Evolutionary conservation across 345 rosid genomes (phyloP), one percentile per base, ranked within the genome.

Genomic region (Lumnitzera littorea): DNA sequence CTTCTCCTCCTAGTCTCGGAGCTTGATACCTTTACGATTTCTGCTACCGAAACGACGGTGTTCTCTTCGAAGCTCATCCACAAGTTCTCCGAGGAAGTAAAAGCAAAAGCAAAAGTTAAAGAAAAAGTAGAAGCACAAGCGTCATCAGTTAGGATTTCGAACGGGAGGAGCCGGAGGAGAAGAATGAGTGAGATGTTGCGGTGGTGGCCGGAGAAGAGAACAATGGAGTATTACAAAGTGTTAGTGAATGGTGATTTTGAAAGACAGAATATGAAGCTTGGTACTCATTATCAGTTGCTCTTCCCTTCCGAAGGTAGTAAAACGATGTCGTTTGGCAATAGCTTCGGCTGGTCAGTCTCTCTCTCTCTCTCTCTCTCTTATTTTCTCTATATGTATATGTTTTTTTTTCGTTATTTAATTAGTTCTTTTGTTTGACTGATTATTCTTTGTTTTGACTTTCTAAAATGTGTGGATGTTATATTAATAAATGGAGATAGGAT

Each of bases 251-350:
- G 68, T 60, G 96, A 86, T 74, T 61, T 76, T 24, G 67, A 68
- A 71, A 73, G 91, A 78, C 96, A 91, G 82, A 78, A 73, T 62
- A 78, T 91, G 91, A 88, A 82, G 81, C 84, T 84, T 46, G 90
- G 84, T 20, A 47, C 84, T 50, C 81, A 69, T 65, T 72, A 63
- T 65, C 74, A 74, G 64, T 41, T 74, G 5, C 83, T 91, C 46
- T 80, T 84, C 71, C 95, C 96, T 70, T 82, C 91, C 17, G 80
- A 91, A 74, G 98, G 98, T 53, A 78, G 95, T 74, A 77, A 71
- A 58, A 82, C 86, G 53, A 57, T 85, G 82, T 74, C 83, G 53
- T 47, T 79, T 12, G 98, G 98, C 15, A 69, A 91, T 61, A 81
- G 86, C 53, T 84, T 84, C 57, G 91, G 85, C 72, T 91, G 96